Percentiles rank a stretch among this genome's conserved stretches.
These are phyloP conservation scores for Penicillium sp. DNA, from an alignment of 2,329 filamentous ascomycete species.

Conservation along the genomic window DNA sequence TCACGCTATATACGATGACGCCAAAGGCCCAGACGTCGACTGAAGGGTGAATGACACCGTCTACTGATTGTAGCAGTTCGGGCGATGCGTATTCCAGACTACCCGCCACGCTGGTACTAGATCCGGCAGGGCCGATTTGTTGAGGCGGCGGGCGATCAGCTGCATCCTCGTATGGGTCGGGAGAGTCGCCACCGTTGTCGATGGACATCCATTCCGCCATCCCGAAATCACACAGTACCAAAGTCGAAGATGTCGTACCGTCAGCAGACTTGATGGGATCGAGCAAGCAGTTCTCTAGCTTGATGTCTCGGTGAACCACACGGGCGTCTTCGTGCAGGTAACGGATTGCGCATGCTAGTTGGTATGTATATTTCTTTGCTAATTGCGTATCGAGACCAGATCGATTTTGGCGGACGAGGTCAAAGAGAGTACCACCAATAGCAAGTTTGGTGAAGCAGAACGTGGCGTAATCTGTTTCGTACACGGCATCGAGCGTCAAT, in stretches of 20 bases:
- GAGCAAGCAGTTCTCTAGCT: conserved; percentile 66
- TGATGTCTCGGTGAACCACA: conserved; percentile 66
- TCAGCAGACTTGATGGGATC: conserved; percentile 52
- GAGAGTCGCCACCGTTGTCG: conserved; percentile 52
- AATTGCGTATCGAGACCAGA: conserved; percentile 51
- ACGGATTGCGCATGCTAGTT: conserved; percentile 62
- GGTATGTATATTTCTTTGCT: conserved; percentile 60
- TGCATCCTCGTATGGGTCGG: conserved; percentile 49
- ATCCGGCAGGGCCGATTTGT: conserved; percentile 55
- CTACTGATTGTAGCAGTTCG: conserved; percentile 43
- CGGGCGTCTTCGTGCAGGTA: conserved; percentile 67
- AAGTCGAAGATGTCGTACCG: conserved; percentile 50
- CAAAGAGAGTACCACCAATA: conserved; percentile 63
- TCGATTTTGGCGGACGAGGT: conserved; percentile 57
- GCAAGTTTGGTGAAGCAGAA: conserved; percentile 66
- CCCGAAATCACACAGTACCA: conserved; percentile 67
- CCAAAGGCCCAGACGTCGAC: conserved; percentile 68
- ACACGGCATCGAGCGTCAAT: conserved; percentile 60
- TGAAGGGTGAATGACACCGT: conserved; percentile 47
- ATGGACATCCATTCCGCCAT: conserved; percentile 65
- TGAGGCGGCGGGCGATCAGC: conserved; percentile 48
- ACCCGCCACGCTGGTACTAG: conserved; percentile 58
- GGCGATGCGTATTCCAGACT: conserved; percentile 57
- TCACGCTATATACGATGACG: conserved; percentile 59
- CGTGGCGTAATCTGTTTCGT: conserved; percentile 65